Evolutionary conservation across 2,329 filamentous ascomycete species (phyloP).

Genomic region (Kalmusia sp.): DNA sequence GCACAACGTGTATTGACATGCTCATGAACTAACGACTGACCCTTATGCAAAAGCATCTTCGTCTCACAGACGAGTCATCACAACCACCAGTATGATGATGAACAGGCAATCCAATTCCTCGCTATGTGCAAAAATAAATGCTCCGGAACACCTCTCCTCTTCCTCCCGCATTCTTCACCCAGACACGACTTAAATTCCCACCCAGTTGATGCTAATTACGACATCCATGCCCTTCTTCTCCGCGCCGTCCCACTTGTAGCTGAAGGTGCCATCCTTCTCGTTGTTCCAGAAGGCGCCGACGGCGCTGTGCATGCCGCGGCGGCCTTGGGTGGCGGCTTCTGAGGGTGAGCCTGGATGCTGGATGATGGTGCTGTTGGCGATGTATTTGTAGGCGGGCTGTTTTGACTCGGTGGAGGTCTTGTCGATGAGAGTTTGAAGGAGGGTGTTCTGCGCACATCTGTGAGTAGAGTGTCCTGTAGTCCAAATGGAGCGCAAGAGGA

Average conservation of each 20-base stretch:
- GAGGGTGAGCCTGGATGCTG: conserved; percentile 71
- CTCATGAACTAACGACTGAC: too few relatives aligned
- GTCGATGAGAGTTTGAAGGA: conserved; percentile 79
- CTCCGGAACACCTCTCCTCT: conserved; percentile 1
- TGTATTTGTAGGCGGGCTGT: conserved; percentile 83
- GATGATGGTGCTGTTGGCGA: conserved; percentile 97
- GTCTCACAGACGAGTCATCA: neutral
- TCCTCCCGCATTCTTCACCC: neutral
- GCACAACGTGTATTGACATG: too few relatives aligned
- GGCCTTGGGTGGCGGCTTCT: conserved; percentile 70
- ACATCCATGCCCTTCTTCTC: conserved; percentile 61
- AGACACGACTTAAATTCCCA: conserved; percentile 53
- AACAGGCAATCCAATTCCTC: neutral
- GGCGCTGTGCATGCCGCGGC: conserved; percentile 88
- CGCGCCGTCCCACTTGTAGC: conserved; percentile 77
- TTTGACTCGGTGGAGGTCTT: conserved; percentile 69
- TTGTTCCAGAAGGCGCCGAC: conserved; percentile 90
- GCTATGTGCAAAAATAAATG: neutral
- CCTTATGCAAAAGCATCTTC: too few relatives aligned
- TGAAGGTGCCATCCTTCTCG: conserved; percentile 90
- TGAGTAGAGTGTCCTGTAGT: neutral
- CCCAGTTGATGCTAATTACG: conserved; percentile 71
- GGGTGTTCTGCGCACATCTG: conserved; percentile 65
- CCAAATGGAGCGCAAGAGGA: neutral
- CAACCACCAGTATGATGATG: neutral